Evolutionary conservation across 345 rosid genomes (phyloP).

Genomic region (Leavenworthia alabamica): DNA sequence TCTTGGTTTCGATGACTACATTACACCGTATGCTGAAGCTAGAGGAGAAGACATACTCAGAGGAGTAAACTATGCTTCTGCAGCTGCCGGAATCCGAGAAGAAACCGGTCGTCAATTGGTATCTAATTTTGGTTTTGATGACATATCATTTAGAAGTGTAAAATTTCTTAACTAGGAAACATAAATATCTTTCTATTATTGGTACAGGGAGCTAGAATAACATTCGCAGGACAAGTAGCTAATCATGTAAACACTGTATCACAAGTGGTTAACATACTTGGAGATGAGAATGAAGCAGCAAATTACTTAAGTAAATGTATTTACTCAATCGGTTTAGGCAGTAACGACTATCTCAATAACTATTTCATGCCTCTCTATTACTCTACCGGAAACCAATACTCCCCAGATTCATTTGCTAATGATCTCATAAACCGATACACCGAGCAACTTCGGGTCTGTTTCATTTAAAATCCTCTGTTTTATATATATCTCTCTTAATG

Average conservation of each 20-base stretch:
- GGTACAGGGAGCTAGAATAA: constrained; percentile 63
- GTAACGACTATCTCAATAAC: constrained; percentile 93
- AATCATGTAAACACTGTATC: constrained; percentile 61
- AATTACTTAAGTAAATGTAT: constrained; percentile 62
- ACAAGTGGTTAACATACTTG: constrained; percentile 54
- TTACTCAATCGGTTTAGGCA: constrained; percentile 67
- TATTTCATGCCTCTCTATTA: constrained; percentile 74
- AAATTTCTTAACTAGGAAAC: background rate
- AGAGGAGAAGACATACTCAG: constrained; percentile 44
- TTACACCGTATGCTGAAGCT: constrained; percentile 54
- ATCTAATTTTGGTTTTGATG: background rate
- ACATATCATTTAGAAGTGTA: background rate
- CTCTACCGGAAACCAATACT: constrained; percentile 45
- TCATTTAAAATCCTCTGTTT: background rate
- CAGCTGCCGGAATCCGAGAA: constrained; percentile 80
- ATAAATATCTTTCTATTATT: constrained; percentile 5
- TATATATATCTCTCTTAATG: background rate
- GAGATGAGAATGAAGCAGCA: constrained; percentile 48
- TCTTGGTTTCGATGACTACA: constrained; percentile 55
- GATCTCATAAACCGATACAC: constrained; percentile 57
- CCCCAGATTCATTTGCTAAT: constrained; percentile 54
- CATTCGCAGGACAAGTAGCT: constrained; percentile 64
- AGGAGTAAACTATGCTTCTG: constrained; percentile 83
- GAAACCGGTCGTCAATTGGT: constrained; percentile 83
- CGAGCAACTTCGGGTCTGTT: constrained; percentile 47